Evolutionary conservation across 169 alveolate species (phyloP), one percentile per base, ranked within the genome.

Genomic region (Fabrea salina): DNA sequence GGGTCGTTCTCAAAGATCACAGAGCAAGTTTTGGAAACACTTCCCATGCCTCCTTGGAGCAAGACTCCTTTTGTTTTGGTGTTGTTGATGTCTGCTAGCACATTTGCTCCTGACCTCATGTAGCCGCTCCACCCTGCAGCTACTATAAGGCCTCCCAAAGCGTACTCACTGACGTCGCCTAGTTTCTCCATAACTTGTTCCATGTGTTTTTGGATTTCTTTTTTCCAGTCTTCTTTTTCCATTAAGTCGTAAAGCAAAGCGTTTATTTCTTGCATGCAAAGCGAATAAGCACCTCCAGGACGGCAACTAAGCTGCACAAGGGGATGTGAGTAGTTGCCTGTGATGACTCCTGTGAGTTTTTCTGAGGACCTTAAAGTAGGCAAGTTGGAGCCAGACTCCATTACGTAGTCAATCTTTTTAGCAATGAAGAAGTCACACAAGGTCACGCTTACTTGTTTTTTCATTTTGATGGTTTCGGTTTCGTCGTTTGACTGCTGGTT

Each of bases 341-440:
- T 32, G 7, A 72, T 35, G n/a, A 32, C 72, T 5, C 71, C 80
- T 5, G 72, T 68, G 27, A 86, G 51, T 32, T 76, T 37, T 13
- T 74, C 78, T 27, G 81, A 77, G 3, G 86, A 57, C 4, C 72
- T 77, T 6, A 68, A 40, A n/a, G 74, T 68, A 7, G 78, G 78
- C 13, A 80, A 80, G 5, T 82, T 72, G 25, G 75, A 49, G 1
- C 85, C 84, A 25, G 92, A 80, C 11, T 83, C 87, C 56, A 83
- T 43, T 35, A 56, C 75, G 19, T 50, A 59, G n/a, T 76, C 56
- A n/a, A 68, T 41, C 30, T 41, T 70, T 13, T 40, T 37, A 25
- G 37, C 57, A 22, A 33, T 49, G 5, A 27, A 25, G 50, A 58
- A 40, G 66, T 82, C 40, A 79, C 66, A 47, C 35, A 30, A 7